A percentile compares a stretch with the other conserved stretches of the same genome.
Evolutionary conservation across 2,329 filamentous ascomycete genomes (phyloP).

Genomic region (Ploettnerulaceae sp.): DNA sequence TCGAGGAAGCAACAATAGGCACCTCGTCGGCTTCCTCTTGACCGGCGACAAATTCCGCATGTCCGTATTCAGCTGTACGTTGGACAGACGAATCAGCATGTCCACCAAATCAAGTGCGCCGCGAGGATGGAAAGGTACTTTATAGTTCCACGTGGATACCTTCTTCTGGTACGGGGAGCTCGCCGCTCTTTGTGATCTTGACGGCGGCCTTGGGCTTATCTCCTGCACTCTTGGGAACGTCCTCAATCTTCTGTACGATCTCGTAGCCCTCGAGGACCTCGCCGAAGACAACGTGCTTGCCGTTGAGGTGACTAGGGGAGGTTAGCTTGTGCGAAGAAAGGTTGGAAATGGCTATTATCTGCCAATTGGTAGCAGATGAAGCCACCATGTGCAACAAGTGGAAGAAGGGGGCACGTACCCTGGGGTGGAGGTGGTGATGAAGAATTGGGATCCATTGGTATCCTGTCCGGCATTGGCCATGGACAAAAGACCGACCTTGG

Average conservation of each 20-base stretch:
- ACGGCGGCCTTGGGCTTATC: constrained; percentile 66
- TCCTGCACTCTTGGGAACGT: constrained; percentile 56
- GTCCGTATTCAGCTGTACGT: constrained; percentile 30
- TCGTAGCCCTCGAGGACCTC: constrained; percentile 86
- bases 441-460: constrained; percentile 87
- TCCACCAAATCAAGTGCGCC: constrained; percentile 20
- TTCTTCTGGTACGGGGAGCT: constrained; percentile 79
- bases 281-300: constrained; percentile 81
- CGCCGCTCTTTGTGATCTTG: constrained; percentile 79
- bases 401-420: too few species aligned
- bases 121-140: constrained; percentile 35
- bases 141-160: constrained; percentile 90
- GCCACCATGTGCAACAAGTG: too few species aligned
- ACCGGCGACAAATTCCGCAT: constrained; percentile 32
- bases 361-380: neutral
- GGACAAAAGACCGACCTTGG: constrained; percentile 75
- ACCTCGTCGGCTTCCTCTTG: constrained; percentile 26
- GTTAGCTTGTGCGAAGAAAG: constrained; percentile 17
- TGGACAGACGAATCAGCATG: constrained; percentile 32
- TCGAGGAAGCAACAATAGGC: constrained; percentile 15
- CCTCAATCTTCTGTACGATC: constrained; percentile 73
- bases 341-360: neutral
- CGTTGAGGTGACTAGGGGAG: constrained; percentile 66
- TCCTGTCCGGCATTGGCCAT: constrained; percentile 84
- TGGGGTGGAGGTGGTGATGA: constrained; percentile 81